These are phyloP conservation scores for Pythium pyrilobum DNA, from an alignment of 352 stramenopile genomes.

Conservation along the genomic window DNA sequence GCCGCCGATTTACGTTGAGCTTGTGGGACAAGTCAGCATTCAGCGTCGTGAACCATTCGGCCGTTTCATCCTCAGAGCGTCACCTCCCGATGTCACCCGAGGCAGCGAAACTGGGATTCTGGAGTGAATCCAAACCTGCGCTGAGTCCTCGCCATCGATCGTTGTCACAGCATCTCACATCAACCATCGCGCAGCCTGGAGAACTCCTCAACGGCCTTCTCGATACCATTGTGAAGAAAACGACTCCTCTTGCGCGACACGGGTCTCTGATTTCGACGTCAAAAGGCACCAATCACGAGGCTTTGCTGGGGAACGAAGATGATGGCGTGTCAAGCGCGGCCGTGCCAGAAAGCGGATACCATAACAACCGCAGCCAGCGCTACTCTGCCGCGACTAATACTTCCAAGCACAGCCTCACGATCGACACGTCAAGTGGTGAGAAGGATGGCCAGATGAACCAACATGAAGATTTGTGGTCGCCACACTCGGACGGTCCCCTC, in stretches of 20 bases:
- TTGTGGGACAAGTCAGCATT: conserved; percentile 47
- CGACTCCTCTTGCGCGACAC: conserved; percentile 31
- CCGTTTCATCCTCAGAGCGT: conserved; percentile 30
- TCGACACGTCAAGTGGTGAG: conserved; percentile 34
- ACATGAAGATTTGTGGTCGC: conserved; percentile 37
- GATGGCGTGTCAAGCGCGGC: neutral
- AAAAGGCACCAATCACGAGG: conserved; percentile 26
- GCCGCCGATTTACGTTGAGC: conserved; percentile 51
- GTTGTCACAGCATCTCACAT: conserved; percentile 69
- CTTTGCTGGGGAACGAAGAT: conserved; percentile 16
- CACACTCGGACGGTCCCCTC: conserved; percentile 46
- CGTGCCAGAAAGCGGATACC: neutral
- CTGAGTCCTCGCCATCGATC: conserved; percentile 59
- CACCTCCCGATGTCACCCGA: conserved; percentile 49
- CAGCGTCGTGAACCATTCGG: conserved; percentile 24
- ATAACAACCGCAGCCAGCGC: conserved; percentile 19
- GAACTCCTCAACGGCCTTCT: conserved; percentile 68
- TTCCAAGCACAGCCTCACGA: conserved; percentile 35
- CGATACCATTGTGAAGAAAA: conserved; percentile 69
- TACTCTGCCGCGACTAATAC: conserved; percentile 6
- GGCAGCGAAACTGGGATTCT: conserved; percentile 67
- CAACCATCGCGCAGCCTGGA: conserved; percentile 56
- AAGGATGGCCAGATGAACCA: conserved; percentile 2
- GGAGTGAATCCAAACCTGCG: conserved; percentile 64
- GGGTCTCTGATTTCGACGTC: conserved; percentile 15